Base-by-base conservation (phyloP, 179 eudicot species). In the Camellia oleifera region DNA sequence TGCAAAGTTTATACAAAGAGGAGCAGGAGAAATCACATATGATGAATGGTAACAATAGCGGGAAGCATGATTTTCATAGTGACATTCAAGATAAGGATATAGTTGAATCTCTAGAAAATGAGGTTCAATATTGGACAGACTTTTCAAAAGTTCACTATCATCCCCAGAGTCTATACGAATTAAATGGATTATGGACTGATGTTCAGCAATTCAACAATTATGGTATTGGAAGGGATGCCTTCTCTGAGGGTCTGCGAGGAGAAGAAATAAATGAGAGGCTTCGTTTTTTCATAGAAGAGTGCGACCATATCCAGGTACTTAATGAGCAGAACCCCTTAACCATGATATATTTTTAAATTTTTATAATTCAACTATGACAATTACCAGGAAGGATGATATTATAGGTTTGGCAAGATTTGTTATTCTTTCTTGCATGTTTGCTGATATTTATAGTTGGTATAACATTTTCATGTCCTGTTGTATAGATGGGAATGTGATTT, bases 101-200 rank as follows among this genome's bases (percentile, higher is more conserved):
- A 65, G 90, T 89, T 63, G 89, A 86, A 50, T 74, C 79, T 77
- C 88, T 95, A 78, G 99, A 94, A 83, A 91, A 86, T 69, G 90
- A 76, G 68, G 97, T 91, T 77, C 90, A 89, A 61, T 92, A 75
- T 85, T 95, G 99, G 99, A 89, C 99, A 66, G 99, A 94, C 88
- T 94, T 80, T 82, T 92, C 99, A 81, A 95, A 95, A 89, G 95
- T 90, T 74, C 98, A 95, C 77, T 94, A 90, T 86, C 99, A 95
- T 86, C 98, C 98, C 15, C 92, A 82, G 83, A 95, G 98, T 87
- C 75, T 94, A 67, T 95, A 94, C 85, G 98, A 94, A 82, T 75
- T 95, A 74, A 90, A 82, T 80, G 99, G 97, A 45, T 79, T 89
- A 67, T 95, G 97, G 95, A 85, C 79, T 80, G 94, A 90, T 73